Evolutionary conservation across 148 eudicot species (phyloP), one percentile per base, ranked within the genome.

Genomic region (Nepenthes gracilis): DNA sequence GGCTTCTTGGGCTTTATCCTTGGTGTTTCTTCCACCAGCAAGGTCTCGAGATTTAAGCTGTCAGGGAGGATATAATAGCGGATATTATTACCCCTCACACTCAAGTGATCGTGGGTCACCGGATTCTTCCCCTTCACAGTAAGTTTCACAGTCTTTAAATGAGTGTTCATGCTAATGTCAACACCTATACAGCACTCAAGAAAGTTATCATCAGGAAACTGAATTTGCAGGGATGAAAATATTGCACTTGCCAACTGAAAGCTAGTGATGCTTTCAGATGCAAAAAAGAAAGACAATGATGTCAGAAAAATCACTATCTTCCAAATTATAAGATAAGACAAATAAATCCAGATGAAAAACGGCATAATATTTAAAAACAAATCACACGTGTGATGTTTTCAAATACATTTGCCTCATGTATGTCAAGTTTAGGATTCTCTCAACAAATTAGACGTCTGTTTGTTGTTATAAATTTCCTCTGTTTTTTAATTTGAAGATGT

Each of bases 161-260:
- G 89, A 34, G 94, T 81, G 80, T 86, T 86, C 94, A 86, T 86
- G 65, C 86, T 83, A 12, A 83, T 81, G 64, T 86, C 93, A 69
- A 86, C 88, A 54, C 88, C 84, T 84, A 56, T 59, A 2, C 11
- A 55, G 8, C 66, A 10, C 48, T 58, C 63, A 47, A 15, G 38
- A 43, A 8, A 60, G 34, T 38, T 5, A 52, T 32, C n/a, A 13
- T 50, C 13, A 6, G 54, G 13, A 50, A 8, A 50, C 15, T 23
- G 23, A 50, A 12, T 52, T 23, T 13, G n/a, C 55, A 52, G 5
- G 2, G 14, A 14, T 52, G 14, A 52, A 52, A 52, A 32, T 6
- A 14, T 52, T 4, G 55, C 32, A 52, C 4, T 40, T 40, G 45
- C 45, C 8, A 3, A 40, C 45, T 8, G 45, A 40, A 40, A 3